Evolutionary conservation across 805 yeast species (phyloP), one percentile per base, ranked within the genome.

Genomic region (Candida pini): DNA sequence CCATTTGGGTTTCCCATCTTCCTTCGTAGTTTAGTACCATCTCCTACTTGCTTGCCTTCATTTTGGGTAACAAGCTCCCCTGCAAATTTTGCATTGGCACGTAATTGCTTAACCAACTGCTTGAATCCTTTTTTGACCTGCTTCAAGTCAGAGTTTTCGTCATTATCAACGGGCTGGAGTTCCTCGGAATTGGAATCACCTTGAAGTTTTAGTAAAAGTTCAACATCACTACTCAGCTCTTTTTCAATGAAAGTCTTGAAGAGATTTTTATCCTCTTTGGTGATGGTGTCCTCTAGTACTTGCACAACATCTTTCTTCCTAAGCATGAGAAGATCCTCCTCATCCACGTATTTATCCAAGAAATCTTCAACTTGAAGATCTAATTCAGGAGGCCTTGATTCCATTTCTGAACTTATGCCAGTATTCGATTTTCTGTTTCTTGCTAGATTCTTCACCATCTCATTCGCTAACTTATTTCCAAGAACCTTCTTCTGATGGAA

Each of bases 251-350:
- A 81, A n/a, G 68, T 72, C 27, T 73, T 76, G 33, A 90, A 61
- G 0, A 89, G 77, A 23, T 66, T 62, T 50, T 81, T 84, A 54
- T 89, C 96, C 40, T 88, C 96, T 44, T 84, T 86, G 28, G 81
- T 87, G 4, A 92, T 78, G 53, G 77, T 82, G 36, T 69, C 71
- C 34, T 73, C 71, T 2, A 92, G 73, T 0, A 94, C 90, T 22
- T 78, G 75, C 31, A 76, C 76, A 54, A 89, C 69, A 0, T 92
- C 94, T 9, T 64, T 58, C 44, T 84, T 90, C 0, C 87, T 83
- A n/a, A 90, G 57, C 28, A 90, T 58, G 3, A 78, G 68, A 28
- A 90, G 62, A 35, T 77, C 73, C 35, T 84, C 73, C 27, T 78
- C 78, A 25, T 69, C 64, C 37, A 90, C 58, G 28, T 75, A 73